Base-by-base conservation (phyloP, 2,329 filamentous ascomycete genomes). In the Orbilia javanica region DNA sequence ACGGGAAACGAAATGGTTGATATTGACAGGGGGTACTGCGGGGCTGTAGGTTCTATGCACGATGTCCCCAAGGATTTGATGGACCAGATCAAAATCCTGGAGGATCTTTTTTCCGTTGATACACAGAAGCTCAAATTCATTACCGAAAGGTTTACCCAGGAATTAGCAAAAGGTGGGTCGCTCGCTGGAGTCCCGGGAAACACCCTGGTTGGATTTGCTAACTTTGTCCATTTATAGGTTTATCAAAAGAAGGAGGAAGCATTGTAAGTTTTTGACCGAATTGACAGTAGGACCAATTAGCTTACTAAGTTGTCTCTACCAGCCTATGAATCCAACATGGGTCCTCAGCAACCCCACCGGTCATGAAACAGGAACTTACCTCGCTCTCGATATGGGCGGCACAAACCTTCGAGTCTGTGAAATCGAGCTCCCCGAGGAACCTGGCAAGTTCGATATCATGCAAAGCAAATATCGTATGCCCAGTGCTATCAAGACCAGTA, bases 281-380 rank as follows among this genome's bases (percentile, higher is more conserved):
- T 39, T 72, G 81, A 80, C 80, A 79, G 81, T n/a, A 39, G 42
- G 11, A n/a, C 1, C 31, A 25, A 66, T 48, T 25, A 29, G 48
- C 39, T 46, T 55, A 62, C 42, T 22, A 20, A 25, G 15, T 34
- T 36, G 11, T 48, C 22, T 81, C 31, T 18, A 74, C 53, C 81
- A 97, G 93, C 94, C 95, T 77, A 97, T 98, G 95, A 97, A 97
- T 86, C 92, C 95, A 75, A 97, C 94, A 70, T 97, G 95, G 95
- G 94, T 96, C 80, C 94, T 97, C 90, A 89, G 89, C 55, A 93
- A 93, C 84, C 95, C 95, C 22, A 92, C 91, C 83, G 95, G 95
- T 80, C 85, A 94, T 80, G 95, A 97, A 85, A 92, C 90, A 7
- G 95, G 95, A 79, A 96, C 91, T 13, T 97, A 90, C 84, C 87